These are phyloP conservation scores for Wickerhamiella azyma DNA, from an alignment of 805 yeast genomes.

Conservation along the genomic window DNA sequence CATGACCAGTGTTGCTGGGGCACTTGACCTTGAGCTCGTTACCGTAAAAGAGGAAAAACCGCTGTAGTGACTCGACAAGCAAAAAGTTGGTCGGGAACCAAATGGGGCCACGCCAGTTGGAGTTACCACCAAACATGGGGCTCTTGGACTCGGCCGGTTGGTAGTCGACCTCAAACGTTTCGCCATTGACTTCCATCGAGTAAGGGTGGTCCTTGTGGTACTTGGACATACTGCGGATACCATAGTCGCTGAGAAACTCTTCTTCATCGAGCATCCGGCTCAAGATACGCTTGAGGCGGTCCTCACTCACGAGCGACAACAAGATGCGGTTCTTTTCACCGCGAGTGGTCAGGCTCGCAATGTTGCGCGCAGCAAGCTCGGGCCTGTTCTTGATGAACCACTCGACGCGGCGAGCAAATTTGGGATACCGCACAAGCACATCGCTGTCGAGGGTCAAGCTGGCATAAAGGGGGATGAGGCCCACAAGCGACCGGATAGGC, in stretches of 20 bases:
- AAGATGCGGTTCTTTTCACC: slow-evolving; percentile 76
- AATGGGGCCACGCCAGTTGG: slow-evolving; percentile 95
- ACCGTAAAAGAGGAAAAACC: slow-evolving; percentile 82
- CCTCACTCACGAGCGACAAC: slow-evolving; percentile 67
- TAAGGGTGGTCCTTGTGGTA: slow-evolving; percentile 76
- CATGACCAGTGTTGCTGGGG: slow-evolving; percentile 44
- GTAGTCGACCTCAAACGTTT: slow-evolving; percentile 33
- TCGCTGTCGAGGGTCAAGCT: slow-evolving; percentile 80
- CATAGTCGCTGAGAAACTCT: slow-evolving; percentile 73
- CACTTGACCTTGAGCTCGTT: slow-evolving; percentile 73
- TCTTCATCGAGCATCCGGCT: slow-evolving; percentile 71
- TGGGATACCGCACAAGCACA: slow-evolving; percentile 59
- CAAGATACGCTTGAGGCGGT: slow-evolving; percentile 60
- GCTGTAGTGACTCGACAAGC: slow-evolving; percentile 71
- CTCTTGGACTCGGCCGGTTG: slow-evolving; percentile 45
- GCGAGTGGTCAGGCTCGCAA: slow-evolving; percentile 58
- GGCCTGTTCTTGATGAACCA: slow-evolving; percentile 70
- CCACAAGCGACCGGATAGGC: slow-evolving; percentile 81
- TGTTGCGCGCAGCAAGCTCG: slow-evolving; percentile 61
- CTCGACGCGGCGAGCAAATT: slow-evolving; percentile 65
- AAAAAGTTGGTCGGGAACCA: slow-evolving; percentile 91
- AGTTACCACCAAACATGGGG: slow-evolving; percentile 91
- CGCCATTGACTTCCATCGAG: slow-evolving; percentile 69
- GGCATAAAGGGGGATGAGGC: slow-evolving; percentile 83
- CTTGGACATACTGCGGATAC: slow-evolving; percentile 79